Conservation (phyloP, 2,329 filamentous ascomycete species). For the Calonectria montana region DNA sequence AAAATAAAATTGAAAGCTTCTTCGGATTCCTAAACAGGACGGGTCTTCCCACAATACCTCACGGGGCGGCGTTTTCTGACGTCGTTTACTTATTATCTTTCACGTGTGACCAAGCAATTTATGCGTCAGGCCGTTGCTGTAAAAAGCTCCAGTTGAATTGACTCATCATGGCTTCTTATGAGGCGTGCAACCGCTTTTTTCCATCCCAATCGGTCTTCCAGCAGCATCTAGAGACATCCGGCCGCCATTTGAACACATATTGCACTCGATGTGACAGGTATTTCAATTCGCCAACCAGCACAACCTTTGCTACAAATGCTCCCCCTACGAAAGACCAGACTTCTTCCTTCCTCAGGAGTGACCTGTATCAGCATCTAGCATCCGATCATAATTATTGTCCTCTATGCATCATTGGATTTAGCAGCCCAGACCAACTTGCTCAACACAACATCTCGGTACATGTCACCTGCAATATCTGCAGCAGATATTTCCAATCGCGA, state of each 20-base stretch:
- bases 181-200: slow-evolving; percentile 1
- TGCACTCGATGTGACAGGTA: not conserved
- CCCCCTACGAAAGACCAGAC: not conserved
- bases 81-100: not conserved
- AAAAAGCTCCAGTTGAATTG: not conserved
- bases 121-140: not conserved
- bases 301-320: not conserved
- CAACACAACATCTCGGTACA: not conserved
- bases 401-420: not conserved
- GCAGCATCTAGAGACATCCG: not conserved
- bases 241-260: not conserved
- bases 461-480: not conserved
- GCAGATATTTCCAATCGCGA: not conserved
- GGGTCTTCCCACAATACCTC: not conserved
- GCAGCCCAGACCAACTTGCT: not conserved
- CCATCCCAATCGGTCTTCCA: not conserved
- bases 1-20: not conserved
- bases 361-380: not conserved
- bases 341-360: not conserved
- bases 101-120: not conserved
- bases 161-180: not conserved
- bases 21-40: not conserved
- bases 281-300: not conserved
- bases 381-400: not conserved
- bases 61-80: not conserved